A percentile compares a stretch with the other conserved stretches of the same genome.
Evolutionary conservation across 345 rosid genomes (phyloP).

Genomic region (Gossypium australe): DNA sequence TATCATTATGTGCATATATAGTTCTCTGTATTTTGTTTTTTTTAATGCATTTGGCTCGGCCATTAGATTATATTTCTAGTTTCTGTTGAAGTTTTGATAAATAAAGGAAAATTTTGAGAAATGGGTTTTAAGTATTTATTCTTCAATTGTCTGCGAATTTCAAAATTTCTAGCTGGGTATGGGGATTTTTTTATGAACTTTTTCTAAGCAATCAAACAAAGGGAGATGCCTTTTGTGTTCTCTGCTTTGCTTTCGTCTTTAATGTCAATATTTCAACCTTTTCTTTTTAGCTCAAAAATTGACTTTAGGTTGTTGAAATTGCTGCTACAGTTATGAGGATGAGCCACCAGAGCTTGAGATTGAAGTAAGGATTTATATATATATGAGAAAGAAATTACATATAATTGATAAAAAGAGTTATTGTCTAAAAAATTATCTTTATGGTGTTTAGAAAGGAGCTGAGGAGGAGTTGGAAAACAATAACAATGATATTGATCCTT

Average conservation of each 20-base stretch:
- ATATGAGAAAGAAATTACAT: background rate
- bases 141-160: background rate
- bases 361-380: constrained; percentile 40
- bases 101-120: background rate
- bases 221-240: background rate
- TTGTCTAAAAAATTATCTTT: background rate
- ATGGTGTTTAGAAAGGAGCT: constrained; percentile 59
- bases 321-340: constrained; percentile 63
- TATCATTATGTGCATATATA: too few species aligned
- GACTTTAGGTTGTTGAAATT: constrained; percentile 4
- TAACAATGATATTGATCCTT: constrained; percentile 49
- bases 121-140: background rate
- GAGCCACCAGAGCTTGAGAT: constrained; percentile 86
- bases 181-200: too few species aligned
- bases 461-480: constrained; percentile 59
- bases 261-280: background rate
- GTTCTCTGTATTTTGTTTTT: background rate
- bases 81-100: background rate
- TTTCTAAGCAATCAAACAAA: too few species aligned
- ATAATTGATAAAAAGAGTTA: background rate
- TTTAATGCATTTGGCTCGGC: background rate
- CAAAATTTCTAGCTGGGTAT: too few species aligned
- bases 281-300: background rate
- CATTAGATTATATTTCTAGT: background rate
- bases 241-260: background rate